Evolutionary conservation across 2,329 filamentous ascomycete species (phyloP).

Genomic region (Phoma sp.): DNA sequence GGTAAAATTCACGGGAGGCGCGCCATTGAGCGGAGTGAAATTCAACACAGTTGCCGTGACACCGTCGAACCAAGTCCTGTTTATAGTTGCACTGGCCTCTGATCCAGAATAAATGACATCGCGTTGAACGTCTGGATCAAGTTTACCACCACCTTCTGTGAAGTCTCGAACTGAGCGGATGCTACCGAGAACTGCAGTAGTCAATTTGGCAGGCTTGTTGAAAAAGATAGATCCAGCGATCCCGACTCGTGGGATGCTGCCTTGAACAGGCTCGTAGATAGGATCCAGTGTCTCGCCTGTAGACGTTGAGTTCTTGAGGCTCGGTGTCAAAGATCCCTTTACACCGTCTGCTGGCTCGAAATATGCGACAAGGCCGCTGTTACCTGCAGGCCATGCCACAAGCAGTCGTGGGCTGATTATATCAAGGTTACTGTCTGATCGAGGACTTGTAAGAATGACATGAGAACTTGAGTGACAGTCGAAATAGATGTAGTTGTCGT

Average conservation of each 20-base stretch:
- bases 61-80: constrained; percentile 67
- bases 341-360: constrained; percentile 61
- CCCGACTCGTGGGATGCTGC: constrained; percentile 56
- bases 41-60: constrained; percentile 62
- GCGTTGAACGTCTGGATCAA: constrained; percentile 62
- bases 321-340: constrained; percentile 61
- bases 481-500: constrained; percentile 70
- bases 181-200: constrained; percentile 65
- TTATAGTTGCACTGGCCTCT: constrained; percentile 56
- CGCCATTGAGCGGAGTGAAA: constrained; percentile 45
- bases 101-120: constrained; percentile 53
- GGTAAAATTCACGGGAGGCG: constrained; percentile 46
- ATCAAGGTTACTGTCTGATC: constrained; percentile 59
- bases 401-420: constrained; percentile 65
- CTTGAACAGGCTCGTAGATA: constrained; percentile 47
- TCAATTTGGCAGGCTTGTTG: constrained; percentile 63
- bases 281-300: constrained; percentile 54
- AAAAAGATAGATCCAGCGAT: constrained; percentile 62
- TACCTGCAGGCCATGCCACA: constrained; percentile 68
- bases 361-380: constrained; percentile 64
- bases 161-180: constrained; percentile 68
- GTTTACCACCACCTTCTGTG: constrained; percentile 59
- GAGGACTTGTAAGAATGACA: constrained; percentile 65
- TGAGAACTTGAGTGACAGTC: constrained; percentile 66
- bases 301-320: constrained; percentile 57